These are phyloP conservation scores for Colletotrichum lupini DNA, from an alignment of 2,329 filamentous ascomycete genomes.

Conservation along the genomic window DNA sequence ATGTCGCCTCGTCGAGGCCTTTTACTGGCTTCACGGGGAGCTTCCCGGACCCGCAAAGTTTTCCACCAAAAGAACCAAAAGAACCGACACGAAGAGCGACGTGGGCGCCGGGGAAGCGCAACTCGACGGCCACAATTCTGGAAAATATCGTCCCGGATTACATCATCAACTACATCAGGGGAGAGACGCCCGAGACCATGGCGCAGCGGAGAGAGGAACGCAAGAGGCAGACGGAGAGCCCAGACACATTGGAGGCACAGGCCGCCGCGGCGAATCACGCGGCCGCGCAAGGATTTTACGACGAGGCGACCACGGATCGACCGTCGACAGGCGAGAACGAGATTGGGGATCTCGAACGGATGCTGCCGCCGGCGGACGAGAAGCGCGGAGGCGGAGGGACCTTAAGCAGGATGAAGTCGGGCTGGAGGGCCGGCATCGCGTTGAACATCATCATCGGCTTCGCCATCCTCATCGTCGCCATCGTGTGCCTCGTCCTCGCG, in stretches of 20 bases:
- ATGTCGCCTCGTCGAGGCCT: constrained; percentile 29
- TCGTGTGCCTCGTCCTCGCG: constrained; percentile 53
- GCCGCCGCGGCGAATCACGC: neutral
- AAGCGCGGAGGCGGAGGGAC: constrained; percentile 40
- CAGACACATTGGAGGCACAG: constrained; percentile 41
- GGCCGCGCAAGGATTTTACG: constrained; percentile 20
- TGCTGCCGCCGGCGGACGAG: constrained; percentile 20
- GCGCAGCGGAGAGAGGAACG: constrained; percentile 55
- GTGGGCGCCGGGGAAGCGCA: constrained; percentile 35
- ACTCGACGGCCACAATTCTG: constrained; percentile 32
- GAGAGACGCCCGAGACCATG: constrained; percentile 65
- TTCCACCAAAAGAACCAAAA: constrained; percentile 6
- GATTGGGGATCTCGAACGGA: constrained; percentile 33
- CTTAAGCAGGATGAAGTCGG: constrained; percentile 45
- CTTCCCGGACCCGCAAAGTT: constrained; percentile 22
- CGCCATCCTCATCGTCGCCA: constrained; percentile 49
- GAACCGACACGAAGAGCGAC: constrained; percentile 32
- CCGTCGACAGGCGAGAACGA: constrained; percentile 3
- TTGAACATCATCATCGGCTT: constrained; percentile 55
- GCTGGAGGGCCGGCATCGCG: constrained; percentile 61
- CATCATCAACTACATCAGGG: constrained; percentile 64
- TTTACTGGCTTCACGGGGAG: constrained; percentile 34
- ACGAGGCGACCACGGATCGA: constrained; percentile 25
- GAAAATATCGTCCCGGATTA: constrained; percentile 64
- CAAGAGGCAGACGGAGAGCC: constrained; percentile 41